These are phyloP conservation scores for Sporobolomyces pararoseus DNA, from an alignment of 768 basidiomycete genomes.

Conservation along the genomic window DNA sequence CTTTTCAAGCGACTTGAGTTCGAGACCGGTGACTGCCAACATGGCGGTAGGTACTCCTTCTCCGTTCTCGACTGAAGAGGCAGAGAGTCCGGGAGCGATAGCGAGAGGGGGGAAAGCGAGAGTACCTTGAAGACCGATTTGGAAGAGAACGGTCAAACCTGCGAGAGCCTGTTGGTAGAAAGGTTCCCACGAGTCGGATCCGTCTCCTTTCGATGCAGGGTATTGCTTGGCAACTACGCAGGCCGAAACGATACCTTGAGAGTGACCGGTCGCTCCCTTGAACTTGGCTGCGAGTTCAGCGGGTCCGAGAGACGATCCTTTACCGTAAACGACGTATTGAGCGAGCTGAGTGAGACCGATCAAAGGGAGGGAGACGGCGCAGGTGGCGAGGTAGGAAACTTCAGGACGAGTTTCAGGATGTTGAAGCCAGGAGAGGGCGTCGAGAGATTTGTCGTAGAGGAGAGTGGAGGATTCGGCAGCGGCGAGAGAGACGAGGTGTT, in stretches of 20 bases:
- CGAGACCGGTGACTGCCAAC: conserved; percentile 80
- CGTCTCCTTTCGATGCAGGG: conserved; percentile 52
- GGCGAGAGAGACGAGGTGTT: conserved; percentile 56
- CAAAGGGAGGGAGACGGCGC: conserved; percentile 89
- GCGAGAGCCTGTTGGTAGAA: conserved; percentile 73
- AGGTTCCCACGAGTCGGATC: conserved; percentile 54
- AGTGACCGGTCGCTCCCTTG: conserved; percentile 89
- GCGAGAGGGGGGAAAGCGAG: conserved; percentile 89
- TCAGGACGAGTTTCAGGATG: conserved; percentile 68
- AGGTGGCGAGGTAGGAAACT: conserved; percentile 78
- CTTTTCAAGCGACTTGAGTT: conserved; percentile 63
- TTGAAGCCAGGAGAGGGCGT: conserved; percentile 78
- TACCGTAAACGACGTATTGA: conserved; percentile 77
- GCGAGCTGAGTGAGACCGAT: conserved; percentile 94
- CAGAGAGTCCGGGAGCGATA: conserved; percentile 78
- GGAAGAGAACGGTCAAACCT: conserved; percentile 88
- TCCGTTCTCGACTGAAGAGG: conserved; percentile 83
- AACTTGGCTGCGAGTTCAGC: conserved; percentile 67
- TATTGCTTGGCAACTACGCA: conserved; percentile 76
- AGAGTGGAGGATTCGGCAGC: conserved; percentile 50
- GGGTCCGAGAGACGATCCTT: conserved; percentile 52
- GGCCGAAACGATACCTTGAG: conserved; percentile 95
- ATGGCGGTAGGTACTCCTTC: conserved; percentile 92
- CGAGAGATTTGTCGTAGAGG: conserved; percentile 75
- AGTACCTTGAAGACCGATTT: conserved; percentile 85